Evolutionary conservation across 2,329 filamentous ascomycete genomes (phyloP).

Genomic region (Xylariomycetidae sp.): DNA sequence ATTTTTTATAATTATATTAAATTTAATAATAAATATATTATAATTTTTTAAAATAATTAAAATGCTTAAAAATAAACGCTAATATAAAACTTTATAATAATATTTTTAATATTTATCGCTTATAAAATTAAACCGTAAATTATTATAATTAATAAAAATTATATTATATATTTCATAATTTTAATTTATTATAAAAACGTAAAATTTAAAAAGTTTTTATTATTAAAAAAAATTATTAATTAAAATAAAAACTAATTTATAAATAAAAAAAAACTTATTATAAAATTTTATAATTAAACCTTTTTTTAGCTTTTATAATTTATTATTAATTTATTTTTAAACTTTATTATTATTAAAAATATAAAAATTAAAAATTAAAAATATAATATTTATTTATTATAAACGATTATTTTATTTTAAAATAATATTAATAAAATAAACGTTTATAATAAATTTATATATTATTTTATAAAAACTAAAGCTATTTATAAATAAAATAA

Average conservation of each 20-base stretch:
- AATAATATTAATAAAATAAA: slow-evolving; percentile 2
- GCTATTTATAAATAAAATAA: slow-evolving; percentile 6
- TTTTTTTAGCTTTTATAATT: slow-evolving; percentile 4
- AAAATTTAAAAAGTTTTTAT: slow-evolving; percentile 6
- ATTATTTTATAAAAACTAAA: slow-evolving; percentile 7
- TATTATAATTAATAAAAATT: slow-evolving; percentile 3
- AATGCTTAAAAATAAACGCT: slow-evolving; percentile 1
- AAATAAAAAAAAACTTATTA: slow-evolving; percentile 3
- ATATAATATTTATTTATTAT: slow-evolving; percentile 7
- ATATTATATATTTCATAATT: slow-evolving; percentile 6
- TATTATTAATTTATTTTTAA: slow-evolving; percentile 5
- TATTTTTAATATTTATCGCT: slow-evolving; percentile 4
- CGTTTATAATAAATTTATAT: slow-evolving; percentile 7
- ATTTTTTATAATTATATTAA: slow-evolving; percentile 1
- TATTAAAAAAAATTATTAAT: slow-evolving; percentile 5
- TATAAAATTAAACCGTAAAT: slow-evolving; percentile 6
- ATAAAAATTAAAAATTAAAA: slow-evolving; percentile 5
- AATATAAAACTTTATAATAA: slow-evolving; percentile 7
- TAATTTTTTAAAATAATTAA: slow-evolving; percentile 3
- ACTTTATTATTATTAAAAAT: slow-evolving; percentile 6
- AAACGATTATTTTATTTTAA: slow-evolving; percentile 3
- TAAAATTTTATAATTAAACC: slow-evolving; percentile 2
- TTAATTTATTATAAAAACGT: slow-evolving; percentile 1
- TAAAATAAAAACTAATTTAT: slow-evolving; percentile 7
- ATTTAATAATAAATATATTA: slow-evolving; percentile 1